Evolutionary conservation across 31 red algal genomes (phyloP), one percentile per base, ranked within the genome.

Genomic region (Odonthalia washingtoniensis): DNA sequence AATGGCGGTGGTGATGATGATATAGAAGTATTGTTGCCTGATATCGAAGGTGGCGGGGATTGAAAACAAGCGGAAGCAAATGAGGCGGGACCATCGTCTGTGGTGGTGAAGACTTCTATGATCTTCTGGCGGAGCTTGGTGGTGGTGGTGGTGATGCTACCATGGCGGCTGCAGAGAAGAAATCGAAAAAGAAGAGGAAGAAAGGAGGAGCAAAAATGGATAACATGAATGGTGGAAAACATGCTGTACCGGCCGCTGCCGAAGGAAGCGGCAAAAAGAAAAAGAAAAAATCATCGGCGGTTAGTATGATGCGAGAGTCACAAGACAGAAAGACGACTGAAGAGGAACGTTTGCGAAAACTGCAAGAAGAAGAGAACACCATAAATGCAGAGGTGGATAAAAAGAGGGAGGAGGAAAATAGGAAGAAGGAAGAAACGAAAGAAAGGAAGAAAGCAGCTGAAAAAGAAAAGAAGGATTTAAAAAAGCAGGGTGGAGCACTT

Each of bases 101-200:
- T 4, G 1, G 83, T 42, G 38, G 83, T n/a, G n/a, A n/a, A n/a
- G n/a, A 46, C 27, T 41, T 76, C 9, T 68, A 87, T 16, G 57
- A 87, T 32, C 32, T 76, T 2, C 33, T 75, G 34, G 83, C 83
- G 21, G 72, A 87, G 45, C 44, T 75, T 4, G 81, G 68, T 31
- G 80, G 61, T 34, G 86, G 49, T 45, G 86, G 26, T 1, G 52
- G 33, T 16, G 62, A 65, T 62, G 52, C 80, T 34, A n/a, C n/a
- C n/a, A n/a, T n/a, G n/a, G 49, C 86, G 39, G 86, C 76, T 40
- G 46, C 76, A 40, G 65, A 80, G 28, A 80, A 80, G 52, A 84
- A 87, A 34, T 28, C 79, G 60, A 96, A 96, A 73, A 91, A 80
- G 87, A 96, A 96, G 77, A 96, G 94, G 64, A 96, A 95, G 78